Conservation (phyloP, 495 filamentous ascomycete genomes). For the Lepidopterella palustris region DNA sequence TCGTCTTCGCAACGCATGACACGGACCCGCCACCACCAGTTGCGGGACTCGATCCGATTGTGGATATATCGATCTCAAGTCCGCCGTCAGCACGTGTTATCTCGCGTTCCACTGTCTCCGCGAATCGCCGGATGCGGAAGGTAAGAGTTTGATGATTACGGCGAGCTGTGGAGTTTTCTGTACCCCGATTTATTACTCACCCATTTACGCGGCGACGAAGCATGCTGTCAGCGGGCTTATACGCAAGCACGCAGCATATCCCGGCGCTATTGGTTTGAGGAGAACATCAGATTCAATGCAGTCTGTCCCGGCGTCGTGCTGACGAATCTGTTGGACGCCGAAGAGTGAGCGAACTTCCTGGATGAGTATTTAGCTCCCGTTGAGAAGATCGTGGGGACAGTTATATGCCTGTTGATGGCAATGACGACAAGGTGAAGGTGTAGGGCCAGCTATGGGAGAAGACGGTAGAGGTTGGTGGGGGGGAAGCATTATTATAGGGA, state of each 20-base stretch:
- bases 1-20: slow-evolving; percentile 30
- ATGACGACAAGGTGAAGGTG: slow-evolving; percentile 8
- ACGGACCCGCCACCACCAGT: slow-evolving; percentile 17
- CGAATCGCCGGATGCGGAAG: slow-evolving; percentile 7
- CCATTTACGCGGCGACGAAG: slow-evolving; percentile 32
- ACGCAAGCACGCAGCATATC: slow-evolving; percentile 30
- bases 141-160: slow-evolving; percentile 28
- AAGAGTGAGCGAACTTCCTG: slow-evolving; percentile 29
- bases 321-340: slow-evolving; percentile 30
- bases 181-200: slow-evolving; percentile 19
- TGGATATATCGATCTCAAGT: slow-evolving; percentile 34
- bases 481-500: slow-evolving; percentile 31
- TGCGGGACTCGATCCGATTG: slow-evolving; percentile 8
- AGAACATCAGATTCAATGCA: slow-evolving; percentile 30
- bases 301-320: slow-evolving; percentile 34
- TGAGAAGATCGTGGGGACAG: slow-evolving; percentile 30
- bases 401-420: slow-evolving; percentile 29
- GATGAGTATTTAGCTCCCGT: slow-evolving; percentile 31
- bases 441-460: slow-evolving; percentile 8
- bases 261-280: slow-evolving; percentile 10
- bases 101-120: slow-evolving; percentile 34
- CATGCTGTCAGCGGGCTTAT: slow-evolving; percentile 31
- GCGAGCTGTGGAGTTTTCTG: slow-evolving; percentile 31
- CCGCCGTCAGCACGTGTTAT: slow-evolving; percentile 29
- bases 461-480: slow-evolving; percentile 32